Evolutionary conservation across 2,329 filamentous ascomycete species (phyloP), one percentile per base, ranked within the genome.

Genomic region (Exophiala sp.): DNA sequence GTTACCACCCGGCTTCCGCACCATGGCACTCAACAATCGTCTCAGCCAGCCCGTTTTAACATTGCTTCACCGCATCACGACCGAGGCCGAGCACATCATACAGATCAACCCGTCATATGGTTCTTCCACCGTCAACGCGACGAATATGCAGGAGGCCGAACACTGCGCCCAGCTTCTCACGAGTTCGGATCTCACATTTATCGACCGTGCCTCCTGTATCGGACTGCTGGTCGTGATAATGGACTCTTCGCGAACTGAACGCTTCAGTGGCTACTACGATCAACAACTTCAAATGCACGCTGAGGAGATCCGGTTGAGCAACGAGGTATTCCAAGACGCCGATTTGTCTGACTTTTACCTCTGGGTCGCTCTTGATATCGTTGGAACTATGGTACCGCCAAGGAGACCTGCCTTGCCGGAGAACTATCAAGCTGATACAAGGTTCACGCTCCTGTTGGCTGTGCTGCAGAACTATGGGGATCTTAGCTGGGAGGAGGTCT

Each of bases 151-250:
- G 33, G 47, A 50, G 34, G 34, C 24, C 3, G 45, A 50, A 39
- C 50, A 55, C 33, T 40, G 18, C 34, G 45, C 41, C 8, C 39
- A 20, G n/a, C 47, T 51, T 12, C 47, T 55, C 7, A 29, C 40
- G 7, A 20, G 16, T 20, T 7, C 40, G 9, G 24, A 45, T 12
- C 12, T 50, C 24, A 51, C 52, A 7, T 21, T 35, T 6, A 21
- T 50, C 33, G 47, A 55, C 12, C 39, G 52, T 6, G 18, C 42
- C 9, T 34, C 20, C n/a, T 55, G 52, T 41, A 45, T 55, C 20
- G 46, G 47, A 5, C 14, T 51, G 9, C 33, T 55, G 18, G 20
- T 41, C 40, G 29, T 41, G 4, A 34, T 51, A 10, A 16, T 51
- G 21, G 52, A 47, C 16, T 24, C 16, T 5, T 45, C 40, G 18